Conservation (phyloP, 257 asterid species). For the Ocimum tenuiflorum region DNA sequence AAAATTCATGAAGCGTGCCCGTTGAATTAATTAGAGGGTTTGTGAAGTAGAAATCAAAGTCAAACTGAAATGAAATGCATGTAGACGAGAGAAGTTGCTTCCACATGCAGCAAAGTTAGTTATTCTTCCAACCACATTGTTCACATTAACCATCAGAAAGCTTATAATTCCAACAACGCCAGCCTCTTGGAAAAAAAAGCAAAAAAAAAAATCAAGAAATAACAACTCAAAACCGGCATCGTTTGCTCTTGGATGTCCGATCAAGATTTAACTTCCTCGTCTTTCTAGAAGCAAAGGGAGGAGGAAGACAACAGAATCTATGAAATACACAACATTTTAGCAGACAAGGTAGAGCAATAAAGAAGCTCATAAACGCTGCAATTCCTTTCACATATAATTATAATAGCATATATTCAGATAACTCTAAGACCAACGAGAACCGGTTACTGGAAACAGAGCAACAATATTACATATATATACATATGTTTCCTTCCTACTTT, state of each 20-base stretch:
- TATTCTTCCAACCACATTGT: neutral
- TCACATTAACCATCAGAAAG: neutral
- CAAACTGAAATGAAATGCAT: no score
- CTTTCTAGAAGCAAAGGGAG: neutral
- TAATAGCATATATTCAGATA: constrained; percentile 5
- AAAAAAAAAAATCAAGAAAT: no score
- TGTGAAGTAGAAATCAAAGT: no score
- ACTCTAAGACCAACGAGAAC: constrained; percentile 18
- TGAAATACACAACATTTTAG: neutral
- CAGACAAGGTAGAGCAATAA: no score
- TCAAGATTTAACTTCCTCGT: neutral
- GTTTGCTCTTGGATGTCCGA: neutral
- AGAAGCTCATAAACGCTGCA: neutral
- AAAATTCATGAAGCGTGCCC: no score
- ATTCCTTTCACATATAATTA: no score
- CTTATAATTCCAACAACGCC: neutral
- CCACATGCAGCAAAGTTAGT: constrained; percentile 21
- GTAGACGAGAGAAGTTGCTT: constrained; percentile 19
- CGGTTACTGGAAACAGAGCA: constrained; percentile 18
- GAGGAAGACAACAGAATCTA: neutral
- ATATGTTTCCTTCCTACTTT: constrained; percentile 29
- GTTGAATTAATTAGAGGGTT: no score
- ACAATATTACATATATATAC: constrained; percentile 33
- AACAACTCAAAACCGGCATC: neutral
- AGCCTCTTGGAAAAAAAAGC: neutral